Conservation (phyloP, 2,329 filamentous ascomycete species). For the Cercospora sesami region DNA sequence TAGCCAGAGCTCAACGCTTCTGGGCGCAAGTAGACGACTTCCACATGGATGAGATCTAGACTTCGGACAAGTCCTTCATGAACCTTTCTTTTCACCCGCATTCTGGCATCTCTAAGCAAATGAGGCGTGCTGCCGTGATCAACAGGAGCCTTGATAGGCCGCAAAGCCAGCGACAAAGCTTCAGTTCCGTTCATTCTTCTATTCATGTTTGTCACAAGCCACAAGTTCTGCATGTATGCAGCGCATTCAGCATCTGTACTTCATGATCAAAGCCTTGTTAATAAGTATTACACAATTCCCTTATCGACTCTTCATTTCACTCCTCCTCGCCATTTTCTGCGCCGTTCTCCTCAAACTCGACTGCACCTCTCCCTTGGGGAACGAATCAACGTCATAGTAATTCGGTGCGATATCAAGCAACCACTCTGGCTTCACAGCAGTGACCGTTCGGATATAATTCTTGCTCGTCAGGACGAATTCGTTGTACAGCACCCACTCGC, state of each 20-base stretch:
- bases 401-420: slow-evolving; percentile 87
- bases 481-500: slow-evolving; percentile 97
- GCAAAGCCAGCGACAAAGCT: neutral
- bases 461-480: slow-evolving; percentile 98
- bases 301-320: slow-evolving; percentile 13
- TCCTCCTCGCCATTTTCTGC: slow-evolving; percentile 25
- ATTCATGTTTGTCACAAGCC: neutral
- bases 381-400: slow-evolving; percentile 84
- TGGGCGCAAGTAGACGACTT: neutral
- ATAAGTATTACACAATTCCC: neutral
- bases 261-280: neutral
- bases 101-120: neutral
- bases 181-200: neutral
- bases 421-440: slow-evolving; percentile 90
- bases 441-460: slow-evolving; percentile 96
- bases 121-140: too few relatives aligned
- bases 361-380: slow-evolving; percentile 83
- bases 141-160: too few relatives aligned
- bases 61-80: neutral
- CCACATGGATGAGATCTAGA: neutral
- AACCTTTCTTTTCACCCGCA: neutral
- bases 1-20: neutral
- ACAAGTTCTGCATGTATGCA: neutral
- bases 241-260: too few relatives aligned
- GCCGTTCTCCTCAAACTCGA: slow-evolving; percentile 53